Base-by-base conservation (phyloP, 129 eudicot genomes). In the Arctium minus region DNA sequence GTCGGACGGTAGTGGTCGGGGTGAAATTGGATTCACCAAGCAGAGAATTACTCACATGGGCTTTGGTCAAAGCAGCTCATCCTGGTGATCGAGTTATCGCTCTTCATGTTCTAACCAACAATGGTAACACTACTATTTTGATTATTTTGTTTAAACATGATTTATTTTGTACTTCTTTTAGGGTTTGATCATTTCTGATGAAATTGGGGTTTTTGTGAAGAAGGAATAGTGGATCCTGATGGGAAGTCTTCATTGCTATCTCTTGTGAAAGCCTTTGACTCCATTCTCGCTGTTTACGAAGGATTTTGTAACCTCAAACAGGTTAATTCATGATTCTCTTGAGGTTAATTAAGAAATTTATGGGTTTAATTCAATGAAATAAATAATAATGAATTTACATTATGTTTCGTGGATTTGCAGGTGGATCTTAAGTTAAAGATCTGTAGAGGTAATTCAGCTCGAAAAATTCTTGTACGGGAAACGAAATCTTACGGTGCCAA, bases 401-500 rank as follows among this genome's bases (percentile, higher is more conserved):
- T 65, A 9, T 8, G 78, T 37, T 75, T 78, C 9, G 75, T 38
- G 32, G 46, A 72, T 37, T 85, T 86, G 44, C 79, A 96, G 99
- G 97, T 96, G 68, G 99, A 96, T 87, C 94, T 96, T 73, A 96
- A 96, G 88, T 91, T 96, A 69, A 96, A 96, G 90, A 91, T 96
- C 85, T 96, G 99, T 84, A 91, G 99, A 80, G 99, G 99, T 53
- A 70, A 87, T 77, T 93, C 98, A 22, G 64, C 87, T 73, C 89
- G 91, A n/a, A 93, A 96, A 84, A 85, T 96, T 70, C 50, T 96
- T 37, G 95, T 91, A 35, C 85, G 97, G 11, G 99, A 96, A 84
- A 96, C 97, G 3, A 89, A 86, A 71, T 87, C 97, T 35, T 91
- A 86, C 73, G 65, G 39, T 71, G 99, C 97, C 37, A 76, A 91